These are phyloP conservation scores for Stereum hirsutum DNA, from an alignment of 1,284 basidiomycete genomes.

Conservation along the genomic window DNA sequence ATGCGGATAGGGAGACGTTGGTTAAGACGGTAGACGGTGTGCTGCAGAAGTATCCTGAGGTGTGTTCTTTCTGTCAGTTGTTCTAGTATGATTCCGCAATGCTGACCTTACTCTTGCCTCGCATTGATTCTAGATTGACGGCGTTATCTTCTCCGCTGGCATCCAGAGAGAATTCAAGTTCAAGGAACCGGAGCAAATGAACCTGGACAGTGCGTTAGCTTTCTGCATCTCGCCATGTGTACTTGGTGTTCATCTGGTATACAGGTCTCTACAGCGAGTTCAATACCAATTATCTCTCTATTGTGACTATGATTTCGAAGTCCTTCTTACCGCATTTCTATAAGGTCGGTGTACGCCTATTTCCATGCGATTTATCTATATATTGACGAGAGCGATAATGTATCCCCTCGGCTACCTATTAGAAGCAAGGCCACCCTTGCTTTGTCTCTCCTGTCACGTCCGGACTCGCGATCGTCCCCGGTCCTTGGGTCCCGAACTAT, in stretches of 20 bases:
- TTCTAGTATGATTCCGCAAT: too few relatives aligned
- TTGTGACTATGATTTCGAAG: conserved; percentile 36
- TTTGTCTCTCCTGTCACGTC: conserved; percentile 48
- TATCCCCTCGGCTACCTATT: too few relatives aligned
- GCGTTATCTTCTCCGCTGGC: conserved; percentile 37
- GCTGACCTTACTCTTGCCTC: conserved; percentile 13
- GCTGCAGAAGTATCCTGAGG: too few relatives aligned
- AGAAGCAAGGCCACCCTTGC: conserved; percentile 34
- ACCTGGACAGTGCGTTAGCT: conserved; percentile 34
- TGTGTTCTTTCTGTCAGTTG: too few relatives aligned
- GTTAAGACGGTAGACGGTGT: too few relatives aligned
- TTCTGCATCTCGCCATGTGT: not conserved
- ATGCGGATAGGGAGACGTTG: conserved; percentile 26
- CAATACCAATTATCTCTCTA: conserved; percentile 46
- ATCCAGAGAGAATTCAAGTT: conserved; percentile 46
- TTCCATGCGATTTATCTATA: too few relatives aligned
- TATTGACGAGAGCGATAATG: too few relatives aligned
- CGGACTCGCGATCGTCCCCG: conserved; percentile 37
- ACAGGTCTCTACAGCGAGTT: conserved; percentile 40
- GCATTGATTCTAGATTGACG: conserved; percentile 35
- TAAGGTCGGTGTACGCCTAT: conserved; percentile 36
- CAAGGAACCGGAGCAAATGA: conserved; percentile 33
- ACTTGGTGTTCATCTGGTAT: not conserved
- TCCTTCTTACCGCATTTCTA: conserved; percentile 50
- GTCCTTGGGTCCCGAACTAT: conserved; percentile 36